phyloP scores from a whole-genome alignment of 2,329 filamentous ascomycete genomes.

The Cordyceps militaris region DNA sequence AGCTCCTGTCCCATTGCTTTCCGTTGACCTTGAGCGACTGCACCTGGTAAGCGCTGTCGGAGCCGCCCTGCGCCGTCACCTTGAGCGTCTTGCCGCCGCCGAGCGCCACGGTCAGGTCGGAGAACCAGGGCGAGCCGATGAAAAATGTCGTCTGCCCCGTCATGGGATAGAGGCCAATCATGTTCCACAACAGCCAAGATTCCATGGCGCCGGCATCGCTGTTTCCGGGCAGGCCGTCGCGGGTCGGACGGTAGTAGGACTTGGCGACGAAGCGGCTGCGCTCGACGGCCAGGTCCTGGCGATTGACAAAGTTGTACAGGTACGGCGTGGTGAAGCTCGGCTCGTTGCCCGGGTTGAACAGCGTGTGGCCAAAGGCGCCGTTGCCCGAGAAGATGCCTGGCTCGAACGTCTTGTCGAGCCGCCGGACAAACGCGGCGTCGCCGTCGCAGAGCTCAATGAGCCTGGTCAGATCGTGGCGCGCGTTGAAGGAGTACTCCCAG shows the following conservation, averaged over 20 bases:
- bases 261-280: constrained; percentile 53
- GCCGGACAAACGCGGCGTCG: constrained; percentile 42
- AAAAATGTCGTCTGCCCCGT: constrained; percentile 63
- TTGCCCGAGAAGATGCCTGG: constrained; percentile 36
- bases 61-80: constrained; percentile 46
- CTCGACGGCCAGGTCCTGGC: constrained; percentile 54
- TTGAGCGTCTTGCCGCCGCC: constrained; percentile 45
- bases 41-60: constrained; percentile 49
- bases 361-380: constrained; percentile 41
- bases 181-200: constrained; percentile 61
- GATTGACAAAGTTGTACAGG: constrained; percentile 59
- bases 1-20: constrained; percentile 52
- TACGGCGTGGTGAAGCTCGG: constrained; percentile 61
- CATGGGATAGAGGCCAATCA: constrained; percentile 61
- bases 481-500: constrained; percentile 61
- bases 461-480: constrained; percentile 56
- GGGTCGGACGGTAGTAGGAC: constrained; percentile 48
- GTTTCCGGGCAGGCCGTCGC: constrained; percentile 58
- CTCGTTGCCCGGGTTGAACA: constrained; percentile 64
- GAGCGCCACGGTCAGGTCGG: constrained; percentile 51
- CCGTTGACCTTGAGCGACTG: constrained; percentile 62
- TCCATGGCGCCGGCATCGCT: constrained; percentile 69
- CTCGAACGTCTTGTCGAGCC: constrained; percentile 56
- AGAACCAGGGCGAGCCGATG: constrained; percentile 57
- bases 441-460: constrained; percentile 52